Evolutionary conservation across 164 flowering plant species (phyloP).

Genomic region (Magnolia changhungtana): DNA sequence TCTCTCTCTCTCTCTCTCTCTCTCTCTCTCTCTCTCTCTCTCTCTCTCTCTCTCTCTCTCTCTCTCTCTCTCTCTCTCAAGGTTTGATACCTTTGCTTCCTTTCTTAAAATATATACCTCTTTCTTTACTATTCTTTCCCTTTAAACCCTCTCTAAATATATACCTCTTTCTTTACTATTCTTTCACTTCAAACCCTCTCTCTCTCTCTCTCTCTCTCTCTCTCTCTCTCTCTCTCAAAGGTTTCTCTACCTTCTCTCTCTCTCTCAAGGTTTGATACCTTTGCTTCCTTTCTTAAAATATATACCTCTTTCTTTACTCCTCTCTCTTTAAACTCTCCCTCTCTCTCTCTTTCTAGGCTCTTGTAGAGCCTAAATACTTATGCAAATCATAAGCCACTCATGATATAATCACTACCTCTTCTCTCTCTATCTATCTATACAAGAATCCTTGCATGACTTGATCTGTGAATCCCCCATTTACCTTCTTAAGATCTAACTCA

Average conservation of each 20-base stretch:
- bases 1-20: constrained; percentile 9
- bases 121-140: neutral
- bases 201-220: neutral
- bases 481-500: constrained; percentile 19
- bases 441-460: constrained; percentile 19
- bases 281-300: too few relatives aligned
- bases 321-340: constrained; percentile 1
- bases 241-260: too few relatives aligned
- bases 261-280: too few relatives aligned
- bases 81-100: constrained; percentile 2
- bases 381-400: constrained; percentile 88
- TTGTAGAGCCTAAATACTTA: constrained; percentile 18
- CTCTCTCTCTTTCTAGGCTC: constrained; percentile 14
- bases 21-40: constrained; percentile 13
- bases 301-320: neutral
- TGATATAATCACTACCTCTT: constrained; percentile 50
- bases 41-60: constrained; percentile 12
- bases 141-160: neutral
- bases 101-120: constrained; percentile 6
- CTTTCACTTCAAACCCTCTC: too few relatives aligned
- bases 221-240: too few relatives aligned
- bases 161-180: neutral
- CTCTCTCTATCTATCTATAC: neutral
- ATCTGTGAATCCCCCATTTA: constrained; percentile 9
- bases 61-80: constrained; percentile 8